A percentile compares a stretch with the other conserved stretches of the same genome.
Evolutionary conservation across 1,284 basidiomycete genomes (phyloP).

Genomic region (Microbotryum saponariae): DNA sequence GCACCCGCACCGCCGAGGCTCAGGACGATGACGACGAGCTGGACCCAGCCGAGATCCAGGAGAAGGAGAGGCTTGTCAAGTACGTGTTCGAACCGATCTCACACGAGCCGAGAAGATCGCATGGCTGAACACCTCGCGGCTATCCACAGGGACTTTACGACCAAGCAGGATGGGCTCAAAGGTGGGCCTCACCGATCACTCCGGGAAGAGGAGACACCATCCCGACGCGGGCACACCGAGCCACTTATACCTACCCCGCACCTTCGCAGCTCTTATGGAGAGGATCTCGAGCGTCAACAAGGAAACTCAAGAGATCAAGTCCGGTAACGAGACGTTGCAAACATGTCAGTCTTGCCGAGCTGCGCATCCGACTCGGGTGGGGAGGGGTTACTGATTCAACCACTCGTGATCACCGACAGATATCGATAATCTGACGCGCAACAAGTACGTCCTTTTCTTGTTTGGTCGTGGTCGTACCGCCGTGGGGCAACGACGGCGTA

Average conservation of each 20-base stretch:
- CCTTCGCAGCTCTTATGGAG: conserved; percentile 53
- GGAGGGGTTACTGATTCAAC: no score
- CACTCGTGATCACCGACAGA: conserved; percentile 37
- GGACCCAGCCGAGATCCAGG: conserved; percentile 15
- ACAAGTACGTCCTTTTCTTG: conserved; percentile 10
- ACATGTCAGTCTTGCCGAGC: conserved; percentile 46
- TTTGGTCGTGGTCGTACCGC: background rate
- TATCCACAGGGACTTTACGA: conserved; percentile 14
- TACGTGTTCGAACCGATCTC: background rate
- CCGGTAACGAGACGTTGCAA: conserved; percentile 71
- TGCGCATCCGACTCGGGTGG: no score
- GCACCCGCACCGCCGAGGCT: no score
- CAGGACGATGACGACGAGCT: background rate
- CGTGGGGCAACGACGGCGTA: background rate
- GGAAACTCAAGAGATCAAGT: conserved; percentile 65
- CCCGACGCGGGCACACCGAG: no score
- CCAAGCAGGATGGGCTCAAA: conserved; percentile 22
- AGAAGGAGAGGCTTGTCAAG: conserved; percentile 22
- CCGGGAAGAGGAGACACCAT: background rate
- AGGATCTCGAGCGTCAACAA: conserved; percentile 60
- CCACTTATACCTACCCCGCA: background rate
- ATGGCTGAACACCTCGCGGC: no score
- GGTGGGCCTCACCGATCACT: conserved; percentile 8
- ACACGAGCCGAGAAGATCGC: no score
- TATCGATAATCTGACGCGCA: conserved; percentile 69